Evolutionary conservation across 2,329 filamentous ascomycete species (phyloP).

Genomic region (Calonectria hawksworthii): DNA sequence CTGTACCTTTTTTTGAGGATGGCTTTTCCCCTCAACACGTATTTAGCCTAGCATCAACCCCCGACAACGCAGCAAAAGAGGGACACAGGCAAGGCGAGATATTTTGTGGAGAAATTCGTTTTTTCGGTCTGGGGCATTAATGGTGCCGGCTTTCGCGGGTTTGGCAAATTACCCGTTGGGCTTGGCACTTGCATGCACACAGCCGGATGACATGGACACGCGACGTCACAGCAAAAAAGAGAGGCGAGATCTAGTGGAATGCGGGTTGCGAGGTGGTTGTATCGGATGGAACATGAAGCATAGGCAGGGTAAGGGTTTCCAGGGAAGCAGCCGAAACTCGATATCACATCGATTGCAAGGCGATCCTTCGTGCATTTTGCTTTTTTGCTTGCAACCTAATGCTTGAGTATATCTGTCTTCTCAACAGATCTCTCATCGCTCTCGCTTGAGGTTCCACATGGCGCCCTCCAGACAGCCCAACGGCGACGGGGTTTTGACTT

Average conservation of each 20-base stretch:
- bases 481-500: slow-evolving; percentile 29
- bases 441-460: slow-evolving; percentile 33
- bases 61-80: slow-evolving; percentile 2
- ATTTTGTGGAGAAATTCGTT: slow-evolving; percentile 26
- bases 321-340: neutral
- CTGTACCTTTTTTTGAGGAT: neutral
- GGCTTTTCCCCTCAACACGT: neutral
- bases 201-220: slow-evolving; percentile 22
- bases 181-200: slow-evolving; percentile 35
- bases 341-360: neutral
- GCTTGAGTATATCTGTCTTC: slow-evolving; percentile 17
- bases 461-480: slow-evolving; percentile 27
- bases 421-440: slow-evolving; percentile 40
- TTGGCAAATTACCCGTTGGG: slow-evolving; percentile 35
- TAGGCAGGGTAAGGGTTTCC: neutral
- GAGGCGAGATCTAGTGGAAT: neutral
- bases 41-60: neutral
- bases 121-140: slow-evolving; percentile 22
- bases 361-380: neutral
- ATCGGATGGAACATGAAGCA: neutral
- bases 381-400: neutral
- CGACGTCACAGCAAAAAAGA: slow-evolving; percentile 17
- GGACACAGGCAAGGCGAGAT: slow-evolving; percentile 23
- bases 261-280: neutral
- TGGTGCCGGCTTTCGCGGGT: slow-evolving; percentile 31